Evolutionary conservation across 805 yeast genomes (phyloP), one percentile per base, ranked within the genome.

Genomic region (Wickerhamiella domercqiae): DNA sequence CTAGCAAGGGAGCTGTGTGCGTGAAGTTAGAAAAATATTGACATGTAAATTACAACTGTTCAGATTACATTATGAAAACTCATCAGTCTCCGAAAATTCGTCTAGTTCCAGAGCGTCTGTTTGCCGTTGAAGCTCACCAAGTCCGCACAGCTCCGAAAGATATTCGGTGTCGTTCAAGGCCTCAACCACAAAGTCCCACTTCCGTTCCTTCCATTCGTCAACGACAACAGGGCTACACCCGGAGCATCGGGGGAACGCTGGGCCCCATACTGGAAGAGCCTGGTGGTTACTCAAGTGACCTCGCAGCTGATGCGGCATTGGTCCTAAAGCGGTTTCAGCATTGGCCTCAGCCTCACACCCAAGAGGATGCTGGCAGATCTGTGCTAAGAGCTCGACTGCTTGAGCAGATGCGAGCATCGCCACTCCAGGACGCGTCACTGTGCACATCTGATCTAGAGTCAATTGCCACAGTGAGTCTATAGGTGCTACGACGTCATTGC

Each of bases 371-470:
- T 87, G 96, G 29, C 82, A 49, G 0, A 81, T 43, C 1, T 90
- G 71, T 0, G 80, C 79, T 43, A 83, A 52, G 4, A 90, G 58
- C 54, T 90, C 98, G 1, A 81, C 93, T 0, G 93, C 93, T 26
- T 76, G 60, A 0, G 95, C 73, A 0, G 94, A 71, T 0, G 97
- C 96, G 58, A 83, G 61, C 49, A 79, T 61, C 0, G 99, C 94
- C 1, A 79, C 86, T 0, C 99, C 98, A 0, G 99, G 97, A 29
- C 98, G 65, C 0, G 98, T 90, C 1, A 90, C 98, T 0, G 99
- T 90, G 53, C 99, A 90, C 96, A 90, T 90, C 57, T 90, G 97
- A 58, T 90, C 99, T 39, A 90, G 61, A 0, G 96, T 80, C 36
- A 94, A 66, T 51, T 84, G 93, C 0, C 81, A 67, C n/a, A 82